Conservation (phyloP, 352 stramenopile species). For the Globisporangium perplexum region DNA sequence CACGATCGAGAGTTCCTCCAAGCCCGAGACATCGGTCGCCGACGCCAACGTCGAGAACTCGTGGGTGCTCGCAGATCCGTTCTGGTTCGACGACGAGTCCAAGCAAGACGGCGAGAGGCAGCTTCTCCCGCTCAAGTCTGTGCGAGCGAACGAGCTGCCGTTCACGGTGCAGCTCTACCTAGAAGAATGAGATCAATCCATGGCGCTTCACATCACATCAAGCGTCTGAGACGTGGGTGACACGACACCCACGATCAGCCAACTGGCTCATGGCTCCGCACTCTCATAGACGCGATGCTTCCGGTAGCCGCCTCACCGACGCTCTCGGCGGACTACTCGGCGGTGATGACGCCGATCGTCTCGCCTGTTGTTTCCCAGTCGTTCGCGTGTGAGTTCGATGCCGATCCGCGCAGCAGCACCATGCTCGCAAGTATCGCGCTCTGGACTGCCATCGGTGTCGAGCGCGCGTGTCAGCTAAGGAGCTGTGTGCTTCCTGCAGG, state of each 20-base stretch:
- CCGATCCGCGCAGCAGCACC: conserved; percentile 9
- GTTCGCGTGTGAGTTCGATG: conserved; percentile 8
- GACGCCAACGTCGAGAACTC: conserved; percentile 39
- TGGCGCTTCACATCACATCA: too few relatives aligned
- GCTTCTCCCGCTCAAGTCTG: conserved; percentile 41
- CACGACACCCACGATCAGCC: too few relatives aligned
- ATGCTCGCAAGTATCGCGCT: conserved; percentile 13
- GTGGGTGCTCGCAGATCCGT: conserved; percentile 60
- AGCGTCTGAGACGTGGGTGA: too few relatives aligned
- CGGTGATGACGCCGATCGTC: conserved; percentile 12
- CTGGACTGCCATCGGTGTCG: not conserved
- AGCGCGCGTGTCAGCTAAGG: not conserved
- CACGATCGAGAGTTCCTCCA: conserved; percentile 44
- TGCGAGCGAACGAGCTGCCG: conserved; percentile 26
- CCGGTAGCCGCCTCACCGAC: not conserved
- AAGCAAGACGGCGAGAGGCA: conserved; percentile 9
- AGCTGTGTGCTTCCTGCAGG: conserved; percentile 5
- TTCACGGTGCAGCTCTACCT: conserved; percentile 63
- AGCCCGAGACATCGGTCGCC: conserved; percentile 29
- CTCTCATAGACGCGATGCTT: not conserved
- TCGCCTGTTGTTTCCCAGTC: not conserved
- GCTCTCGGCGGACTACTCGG: conserved; percentile 10
- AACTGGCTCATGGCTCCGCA: too few relatives aligned
- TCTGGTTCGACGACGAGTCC: conserved; percentile 34
- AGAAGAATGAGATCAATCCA: conserved; percentile 14